Conservation (phyloP, 441 rosid genomes). For the Populus hybrid region DNA sequence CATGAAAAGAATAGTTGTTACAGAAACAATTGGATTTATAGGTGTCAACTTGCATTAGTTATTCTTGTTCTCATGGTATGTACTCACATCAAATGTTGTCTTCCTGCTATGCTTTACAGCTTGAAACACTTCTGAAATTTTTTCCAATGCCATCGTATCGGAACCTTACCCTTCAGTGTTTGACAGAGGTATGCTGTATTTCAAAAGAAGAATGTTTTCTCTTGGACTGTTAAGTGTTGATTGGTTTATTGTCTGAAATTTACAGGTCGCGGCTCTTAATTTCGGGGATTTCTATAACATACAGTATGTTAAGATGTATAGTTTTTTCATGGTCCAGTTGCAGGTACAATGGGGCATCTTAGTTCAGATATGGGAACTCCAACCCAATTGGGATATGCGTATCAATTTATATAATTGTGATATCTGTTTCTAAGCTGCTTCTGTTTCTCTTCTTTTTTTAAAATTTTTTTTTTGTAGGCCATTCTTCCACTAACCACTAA, state of each 20-base stretch:
- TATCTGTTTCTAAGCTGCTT: constrained; percentile 5
- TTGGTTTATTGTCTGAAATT: constrained; percentile 17
- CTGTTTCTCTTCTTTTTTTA: neutral
- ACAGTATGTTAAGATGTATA: constrained; percentile 86
- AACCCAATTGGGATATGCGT: neutral
- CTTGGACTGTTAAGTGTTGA: constrained; percentile 4
- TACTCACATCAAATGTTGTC: neutral
- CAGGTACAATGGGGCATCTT: constrained; percentile 44
- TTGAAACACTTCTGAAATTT: constrained; percentile 91
- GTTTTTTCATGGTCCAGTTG: constrained; percentile 73
- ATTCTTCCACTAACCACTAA: constrained; percentile 79
- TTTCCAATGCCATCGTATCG: constrained; percentile 83
- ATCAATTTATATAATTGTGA: neutral
- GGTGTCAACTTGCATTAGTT: constrained; percentile 1
- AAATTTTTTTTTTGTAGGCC: constrained; percentile 36
- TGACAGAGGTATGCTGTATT: constrained; percentile 73
- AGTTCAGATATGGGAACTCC: neutral
- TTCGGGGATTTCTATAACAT: constrained; percentile 86
- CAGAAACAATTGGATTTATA: neutral
- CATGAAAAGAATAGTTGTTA: neutral
- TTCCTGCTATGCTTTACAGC: constrained; percentile 40
- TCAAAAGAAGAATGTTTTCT: neutral
- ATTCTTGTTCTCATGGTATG: constrained; percentile 2
- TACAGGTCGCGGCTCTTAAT: constrained; percentile 89
- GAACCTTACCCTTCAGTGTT: constrained; percentile 95